These are phyloP conservation scores for Balansia obtecta DNA, from an alignment of 2,329 filamentous ascomycete genomes.

Conservation along the genomic window DNA sequence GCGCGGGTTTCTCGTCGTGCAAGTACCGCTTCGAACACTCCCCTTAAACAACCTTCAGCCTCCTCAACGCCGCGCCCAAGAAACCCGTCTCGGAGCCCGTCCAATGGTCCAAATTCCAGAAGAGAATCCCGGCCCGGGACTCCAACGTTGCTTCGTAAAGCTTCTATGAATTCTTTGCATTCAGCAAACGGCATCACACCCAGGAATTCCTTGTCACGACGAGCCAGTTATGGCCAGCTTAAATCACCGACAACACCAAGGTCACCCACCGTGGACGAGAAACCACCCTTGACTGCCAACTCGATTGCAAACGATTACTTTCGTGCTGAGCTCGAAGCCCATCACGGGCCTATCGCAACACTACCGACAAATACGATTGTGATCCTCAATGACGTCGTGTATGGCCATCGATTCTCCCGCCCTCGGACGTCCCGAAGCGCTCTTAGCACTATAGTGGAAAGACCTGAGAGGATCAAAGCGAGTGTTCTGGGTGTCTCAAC, in stretches of 20 bases:
- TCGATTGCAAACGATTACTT: conserved; percentile 58
- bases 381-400: conserved; percentile 85
- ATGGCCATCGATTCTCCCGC: conserved; percentile 82
- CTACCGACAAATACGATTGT: conserved; percentile 55
- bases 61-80: conserved; percentile 26
- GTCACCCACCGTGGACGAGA: conserved; percentile 16
- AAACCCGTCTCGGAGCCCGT: conserved; percentile 30
- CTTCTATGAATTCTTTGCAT: conserved; percentile 44
- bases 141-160: conserved; percentile 40
- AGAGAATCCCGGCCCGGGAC: conserved; percentile 35
- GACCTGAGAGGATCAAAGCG: conserved; percentile 82
- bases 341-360: conserved; percentile 35
- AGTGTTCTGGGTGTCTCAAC: conserved; percentile 69
- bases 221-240: conserved; percentile 34
- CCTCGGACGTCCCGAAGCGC: conserved; percentile 61
- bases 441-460: conserved; percentile 76
- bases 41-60: conserved; percentile 25
- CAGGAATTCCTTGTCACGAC: conserved; percentile 29
- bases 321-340: conserved; percentile 51
- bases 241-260: conserved; percentile 23
- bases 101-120: conserved; percentile 28
- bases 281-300: conserved; percentile 31
- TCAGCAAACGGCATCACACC: conserved; percentile 30
- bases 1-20: conserved; percentile 8
- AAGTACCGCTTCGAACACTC: conserved; percentile 17